phyloP scores from a whole-genome alignment of 805 yeast genomes.

The Yarrowia sp. region DNA sequence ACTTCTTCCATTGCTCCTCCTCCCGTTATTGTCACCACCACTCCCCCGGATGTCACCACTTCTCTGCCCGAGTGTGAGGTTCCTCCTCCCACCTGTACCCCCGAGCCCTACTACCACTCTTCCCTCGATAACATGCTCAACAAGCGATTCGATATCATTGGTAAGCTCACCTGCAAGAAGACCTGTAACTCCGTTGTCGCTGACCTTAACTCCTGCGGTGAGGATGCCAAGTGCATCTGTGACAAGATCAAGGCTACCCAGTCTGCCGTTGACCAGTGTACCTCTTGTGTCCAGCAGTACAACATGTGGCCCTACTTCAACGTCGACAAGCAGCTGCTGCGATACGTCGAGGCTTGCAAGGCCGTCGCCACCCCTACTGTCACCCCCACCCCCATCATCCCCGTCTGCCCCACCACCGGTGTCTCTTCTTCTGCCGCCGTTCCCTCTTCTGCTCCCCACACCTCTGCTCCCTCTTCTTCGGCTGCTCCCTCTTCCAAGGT shows the following conservation, averaged over 20 bases:
- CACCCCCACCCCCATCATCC: slow-evolving; percentile 73
- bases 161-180: slow-evolving; percentile 26
- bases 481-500: slow-evolving; percentile 73
- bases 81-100: slow-evolving; percentile 25
- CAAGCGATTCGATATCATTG: slow-evolving; percentile 13
- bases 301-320: slow-evolving; percentile 20
- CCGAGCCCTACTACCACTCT: slow-evolving; percentile 20
- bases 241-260: slow-evolving; percentile 9
- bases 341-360: slow-evolving; percentile 18
- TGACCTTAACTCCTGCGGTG: slow-evolving; percentile 1
- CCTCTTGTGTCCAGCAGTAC: slow-evolving; percentile 23
- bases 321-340: slow-evolving; percentile 18
- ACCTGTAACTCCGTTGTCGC: slow-evolving; percentile 4
- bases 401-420: slow-evolving; percentile 63
- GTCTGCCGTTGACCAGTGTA: slow-evolving; percentile 22
- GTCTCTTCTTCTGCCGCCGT: slow-evolving; percentile 67
- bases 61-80: slow-evolving; percentile 26
- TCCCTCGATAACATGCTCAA: slow-evolving; percentile 16
- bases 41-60: slow-evolving; percentile 17
- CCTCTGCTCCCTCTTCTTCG: slow-evolving; percentile 72
- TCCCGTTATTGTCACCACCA: slow-evolving; percentile 22
- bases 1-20: slow-evolving; percentile 9
- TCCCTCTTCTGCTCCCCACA: slow-evolving; percentile 59
- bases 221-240: slow-evolving; percentile 18
- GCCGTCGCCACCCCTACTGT: slow-evolving; percentile 62